Percentiles rank a stretch among this genome's conserved stretches.
phyloP scores from a whole-genome alignment of 2,329 filamentous ascomycete species.

The Penicillium hesseltinei region DNA sequence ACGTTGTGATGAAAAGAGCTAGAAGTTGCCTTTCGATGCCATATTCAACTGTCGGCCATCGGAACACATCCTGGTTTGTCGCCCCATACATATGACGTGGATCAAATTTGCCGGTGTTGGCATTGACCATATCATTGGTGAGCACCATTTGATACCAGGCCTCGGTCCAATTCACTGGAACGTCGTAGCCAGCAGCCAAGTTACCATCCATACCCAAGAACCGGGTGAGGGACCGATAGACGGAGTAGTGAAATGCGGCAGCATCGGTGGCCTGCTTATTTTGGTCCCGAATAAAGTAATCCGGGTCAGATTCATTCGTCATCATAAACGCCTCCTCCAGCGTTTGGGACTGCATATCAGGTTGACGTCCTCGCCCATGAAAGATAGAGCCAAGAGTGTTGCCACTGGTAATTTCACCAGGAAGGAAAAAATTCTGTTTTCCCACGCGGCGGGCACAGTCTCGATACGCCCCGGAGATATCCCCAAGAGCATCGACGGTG shows the following conservation, averaged over 20 bases:
- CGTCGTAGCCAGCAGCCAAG: conserved; percentile 54
- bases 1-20: conserved; percentile 58
- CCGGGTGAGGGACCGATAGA: conserved; percentile 62
- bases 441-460: conserved; percentile 56
- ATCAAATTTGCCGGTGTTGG: conserved; percentile 61
- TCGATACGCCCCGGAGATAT: conserved; percentile 57
- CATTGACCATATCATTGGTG: conserved; percentile 61
- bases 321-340: conserved; percentile 50
- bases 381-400: conserved; percentile 62
- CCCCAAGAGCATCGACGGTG: conserved; percentile 60
- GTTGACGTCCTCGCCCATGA: conserved; percentile 61
- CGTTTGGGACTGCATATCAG: conserved; percentile 51
- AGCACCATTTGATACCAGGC: conserved; percentile 58
- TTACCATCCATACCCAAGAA: conserved; percentile 62
- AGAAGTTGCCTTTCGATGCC: conserved; percentile 59
- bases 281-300: conserved; percentile 53
- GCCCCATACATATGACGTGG: conserved; percentile 64
- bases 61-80: conserved; percentile 65
- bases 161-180: conserved; percentile 54
- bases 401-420: conserved; percentile 63
- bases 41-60: conserved; percentile 60
- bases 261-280: conserved; percentile 57
- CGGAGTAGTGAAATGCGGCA: conserved; percentile 62
- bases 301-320: conserved; percentile 44
- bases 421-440: conserved; percentile 64